These are phyloP conservation scores for Helminthosporium solani DNA, from an alignment of 2,329 filamentous ascomycete species.

Conservation along the genomic window DNA sequence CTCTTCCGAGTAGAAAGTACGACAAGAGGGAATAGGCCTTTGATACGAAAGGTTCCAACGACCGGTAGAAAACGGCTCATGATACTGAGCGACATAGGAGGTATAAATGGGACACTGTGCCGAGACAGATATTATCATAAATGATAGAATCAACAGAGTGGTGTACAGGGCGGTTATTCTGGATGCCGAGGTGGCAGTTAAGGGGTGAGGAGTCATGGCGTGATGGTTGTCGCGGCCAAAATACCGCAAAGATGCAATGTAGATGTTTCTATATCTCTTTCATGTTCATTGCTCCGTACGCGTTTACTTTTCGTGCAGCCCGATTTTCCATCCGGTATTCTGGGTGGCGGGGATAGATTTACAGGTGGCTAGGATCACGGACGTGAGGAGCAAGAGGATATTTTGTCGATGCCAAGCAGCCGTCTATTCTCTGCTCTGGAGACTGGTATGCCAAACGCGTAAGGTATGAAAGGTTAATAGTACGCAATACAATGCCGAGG, in stretches of 20 bases:
- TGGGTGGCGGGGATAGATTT: too few species aligned
- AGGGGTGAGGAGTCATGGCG: too few species aligned
- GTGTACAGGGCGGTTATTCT: neutral
- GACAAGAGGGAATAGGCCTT: constrained; percentile 46
- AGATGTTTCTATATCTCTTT: too few species aligned
- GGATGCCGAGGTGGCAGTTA: neutral
- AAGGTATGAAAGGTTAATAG: neutral
- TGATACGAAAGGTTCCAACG: constrained; percentile 47
- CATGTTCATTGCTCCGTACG: too few species aligned
- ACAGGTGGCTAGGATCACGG: too few species aligned
- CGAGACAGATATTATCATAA: constrained; percentile 11
- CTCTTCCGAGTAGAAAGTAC: constrained; percentile 47
- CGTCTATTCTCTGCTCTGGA: neutral
- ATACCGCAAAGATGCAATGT: too few species aligned
- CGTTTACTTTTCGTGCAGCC: too few species aligned
- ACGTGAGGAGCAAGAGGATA: too few species aligned
- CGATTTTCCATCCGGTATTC: too few species aligned
- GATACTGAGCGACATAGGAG: constrained; percentile 41
- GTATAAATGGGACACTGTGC: constrained; percentile 48
- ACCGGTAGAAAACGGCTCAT: constrained; percentile 46
- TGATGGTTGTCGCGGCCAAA: too few species aligned
- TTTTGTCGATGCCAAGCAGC: too few species aligned
- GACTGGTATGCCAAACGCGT: neutral
- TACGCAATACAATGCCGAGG: too few species aligned
- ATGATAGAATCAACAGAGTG: constrained; percentile 7